Conservation (phyloP, 2,329 filamentous ascomycete genomes). For the Verticillium klebahnii region DNA sequence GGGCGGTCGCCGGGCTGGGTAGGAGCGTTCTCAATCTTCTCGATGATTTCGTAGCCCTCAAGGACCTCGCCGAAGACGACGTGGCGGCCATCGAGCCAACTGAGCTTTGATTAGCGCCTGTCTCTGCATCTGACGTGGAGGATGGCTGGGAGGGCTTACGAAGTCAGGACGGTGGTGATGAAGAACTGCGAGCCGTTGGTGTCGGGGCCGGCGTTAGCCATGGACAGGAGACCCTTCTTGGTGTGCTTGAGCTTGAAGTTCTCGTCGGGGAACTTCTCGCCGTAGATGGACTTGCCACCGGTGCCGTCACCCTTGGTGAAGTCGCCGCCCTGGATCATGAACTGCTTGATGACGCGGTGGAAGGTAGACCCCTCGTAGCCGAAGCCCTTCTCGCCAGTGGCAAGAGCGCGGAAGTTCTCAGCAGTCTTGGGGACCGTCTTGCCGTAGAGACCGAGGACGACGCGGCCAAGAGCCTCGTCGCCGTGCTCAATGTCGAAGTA, state of each 20-base stretch:
- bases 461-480: constrained; percentile 66
- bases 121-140: background rate
- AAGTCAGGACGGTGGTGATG: constrained; percentile 78
- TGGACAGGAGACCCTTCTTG: constrained; percentile 78
- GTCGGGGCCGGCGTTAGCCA: constrained; percentile 81
- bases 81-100: constrained; percentile 79
- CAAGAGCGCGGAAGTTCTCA: constrained; percentile 74
- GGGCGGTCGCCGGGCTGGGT: constrained; percentile 68
- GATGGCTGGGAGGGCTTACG: constrained; percentile 41
- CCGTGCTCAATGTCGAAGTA: constrained; percentile 81
- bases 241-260: constrained; percentile 95
- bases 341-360: constrained; percentile 86
- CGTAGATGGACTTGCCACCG: constrained; percentile 86
- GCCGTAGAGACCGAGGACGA: constrained; percentile 81
- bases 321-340: constrained; percentile 91
- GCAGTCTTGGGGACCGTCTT: constrained; percentile 76
- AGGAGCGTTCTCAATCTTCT: constrained; percentile 69
- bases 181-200: constrained; percentile 91
- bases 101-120: constrained; percentile 21
- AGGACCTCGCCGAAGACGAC: constrained; percentile 88
- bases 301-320: constrained; percentile 80
- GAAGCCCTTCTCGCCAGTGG: constrained; percentile 81
- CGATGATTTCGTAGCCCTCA: constrained; percentile 77
- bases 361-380: constrained; percentile 78
- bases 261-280: constrained; percentile 79